Conservation (phyloP, 345 rosid genomes). For the Ricinus communis region DNA sequence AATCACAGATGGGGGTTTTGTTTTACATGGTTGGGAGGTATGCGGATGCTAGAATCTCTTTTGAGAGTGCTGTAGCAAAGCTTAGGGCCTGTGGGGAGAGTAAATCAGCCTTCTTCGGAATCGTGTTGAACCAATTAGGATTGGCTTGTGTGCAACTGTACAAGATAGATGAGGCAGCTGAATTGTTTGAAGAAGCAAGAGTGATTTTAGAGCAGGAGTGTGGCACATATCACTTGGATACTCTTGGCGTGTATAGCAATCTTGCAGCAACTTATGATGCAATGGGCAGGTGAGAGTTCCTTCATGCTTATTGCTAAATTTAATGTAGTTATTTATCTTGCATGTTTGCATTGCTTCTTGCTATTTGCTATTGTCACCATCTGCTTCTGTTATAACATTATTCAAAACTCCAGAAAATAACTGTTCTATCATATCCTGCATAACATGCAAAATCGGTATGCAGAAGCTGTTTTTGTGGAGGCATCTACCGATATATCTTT, state of each 20-base stretch:
- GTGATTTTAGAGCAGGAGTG: slow-evolving; percentile 81
- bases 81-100: slow-evolving; percentile 81
- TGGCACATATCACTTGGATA: slow-evolving; percentile 85
- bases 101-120: slow-evolving; percentile 88
- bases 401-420: neutral
- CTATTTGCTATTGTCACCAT: neutral
- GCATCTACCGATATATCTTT: neutral
- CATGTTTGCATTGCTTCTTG: slow-evolving; percentile 1
- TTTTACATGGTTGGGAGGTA: slow-evolving; percentile 80
- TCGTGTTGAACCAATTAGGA: slow-evolving; percentile 95
- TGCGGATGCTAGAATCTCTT: slow-evolving; percentile 77
- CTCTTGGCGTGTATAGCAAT: slow-evolving; percentile 90
- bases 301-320: neutral
- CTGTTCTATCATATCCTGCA: neutral
- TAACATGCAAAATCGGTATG: neutral
- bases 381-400: neutral
- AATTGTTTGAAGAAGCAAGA: slow-evolving; percentile 89
- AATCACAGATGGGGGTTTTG: slow-evolving; percentile 97
- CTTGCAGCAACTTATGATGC: slow-evolving; percentile 98
- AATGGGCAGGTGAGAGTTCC: slow-evolving; percentile 68
- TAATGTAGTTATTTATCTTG: neutral
- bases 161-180: slow-evolving; percentile 88
- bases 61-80: slow-evolving; percentile 72
- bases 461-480: neutral
- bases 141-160: slow-evolving; percentile 87